Conservation (phyloP, 768 basidiomycete species). For the Boletus speciosus region DNA sequence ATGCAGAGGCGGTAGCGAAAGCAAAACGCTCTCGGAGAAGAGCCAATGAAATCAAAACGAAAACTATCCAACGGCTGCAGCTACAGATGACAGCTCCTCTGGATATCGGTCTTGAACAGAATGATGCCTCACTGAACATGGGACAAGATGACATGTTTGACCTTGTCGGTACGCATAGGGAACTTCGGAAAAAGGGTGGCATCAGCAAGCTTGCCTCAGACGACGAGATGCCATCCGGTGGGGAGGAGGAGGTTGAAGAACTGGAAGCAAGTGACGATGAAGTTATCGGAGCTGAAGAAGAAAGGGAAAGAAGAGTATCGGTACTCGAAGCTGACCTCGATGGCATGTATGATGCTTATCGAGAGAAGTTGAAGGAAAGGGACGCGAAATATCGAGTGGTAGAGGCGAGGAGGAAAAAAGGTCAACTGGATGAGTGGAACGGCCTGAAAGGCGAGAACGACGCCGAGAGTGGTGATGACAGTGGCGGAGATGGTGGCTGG, state of each 20-base stretch:
- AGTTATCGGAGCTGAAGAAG: slow-evolving; percentile 62
- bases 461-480: slow-evolving; percentile 38
- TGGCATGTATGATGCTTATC: slow-evolving; percentile 84
- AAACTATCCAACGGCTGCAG: slow-evolving; percentile 92
- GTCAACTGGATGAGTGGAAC: slow-evolving; percentile 75
- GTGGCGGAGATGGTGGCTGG: slow-evolving; percentile 60
- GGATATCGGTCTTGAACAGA: slow-evolving; percentile 88
- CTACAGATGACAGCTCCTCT: slow-evolving; percentile 97
- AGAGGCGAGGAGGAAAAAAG: slow-evolving; percentile 69
- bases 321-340: slow-evolving; percentile 85
- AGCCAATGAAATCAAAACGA: slow-evolving; percentile 83
- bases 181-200: slow-evolving; percentile 39
- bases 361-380: slow-evolving; percentile 70
- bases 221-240: slow-evolving; percentile 43
- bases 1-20: slow-evolving; percentile 68
- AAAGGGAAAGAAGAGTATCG: slow-evolving; percentile 55
- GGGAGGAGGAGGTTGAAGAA: slow-evolving; percentile 38
- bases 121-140: slow-evolving; percentile 64
- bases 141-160: slow-evolving; percentile 91
- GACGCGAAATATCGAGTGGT: slow-evolving; percentile 87
- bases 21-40: slow-evolving; percentile 78
- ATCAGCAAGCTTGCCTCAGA: slow-evolving; percentile 38
- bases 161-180: slow-evolving; percentile 58
- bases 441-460: slow-evolving; percentile 57
- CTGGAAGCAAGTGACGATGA: slow-evolving; percentile 37